Percentiles rank a stretch among this genome's conserved stretches.
Conservation (phyloP, 2,329 filamentous ascomycete genomes). For the Amesomyces nigricolor region DNA sequence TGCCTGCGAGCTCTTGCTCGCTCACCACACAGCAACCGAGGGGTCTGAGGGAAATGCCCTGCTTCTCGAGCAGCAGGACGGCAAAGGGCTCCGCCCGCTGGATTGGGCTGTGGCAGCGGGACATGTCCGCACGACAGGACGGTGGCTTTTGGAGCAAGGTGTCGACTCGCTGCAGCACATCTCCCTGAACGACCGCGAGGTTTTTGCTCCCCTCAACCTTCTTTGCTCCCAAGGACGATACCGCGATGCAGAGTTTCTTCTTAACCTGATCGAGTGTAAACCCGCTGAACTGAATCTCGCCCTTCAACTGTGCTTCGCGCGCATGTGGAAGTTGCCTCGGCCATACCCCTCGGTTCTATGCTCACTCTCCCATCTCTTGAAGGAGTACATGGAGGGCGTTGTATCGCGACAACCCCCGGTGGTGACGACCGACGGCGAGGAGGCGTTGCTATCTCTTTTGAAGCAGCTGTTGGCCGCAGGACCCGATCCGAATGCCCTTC, state of each 20-base stretch:
- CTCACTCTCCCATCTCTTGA: background rate
- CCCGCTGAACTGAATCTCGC: background rate
- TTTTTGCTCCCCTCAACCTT: background rate
- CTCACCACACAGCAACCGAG: background rate
- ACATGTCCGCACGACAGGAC: background rate
- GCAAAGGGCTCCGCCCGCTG: background rate
- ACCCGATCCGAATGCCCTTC: background rate
- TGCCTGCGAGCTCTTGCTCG: background rate
- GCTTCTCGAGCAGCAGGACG: background rate
- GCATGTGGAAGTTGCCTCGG: background rate
- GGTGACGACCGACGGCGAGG: background rate
- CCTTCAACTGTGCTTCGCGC: slow-evolving; percentile 1
- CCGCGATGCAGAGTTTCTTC: background rate
- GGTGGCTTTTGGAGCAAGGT: background rate
- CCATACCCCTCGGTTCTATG: too few species aligned
- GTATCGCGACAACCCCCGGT: background rate
- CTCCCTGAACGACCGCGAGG: background rate
- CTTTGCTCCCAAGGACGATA: slow-evolving; percentile 1
- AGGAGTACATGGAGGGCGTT: background rate
- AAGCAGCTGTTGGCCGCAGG: background rate
- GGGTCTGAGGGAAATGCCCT: too few species aligned
- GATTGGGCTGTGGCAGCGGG: slow-evolving; percentile 2
- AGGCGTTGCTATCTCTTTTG: background rate
- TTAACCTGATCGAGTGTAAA: background rate
- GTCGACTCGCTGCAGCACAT: background rate